A percentile compares a stretch with the other conserved stretches of the same genome.
Evolutionary conservation across 768 basidiomycete species (phyloP).

Genomic region (Hygrophoropsis aurantiaca): DNA sequence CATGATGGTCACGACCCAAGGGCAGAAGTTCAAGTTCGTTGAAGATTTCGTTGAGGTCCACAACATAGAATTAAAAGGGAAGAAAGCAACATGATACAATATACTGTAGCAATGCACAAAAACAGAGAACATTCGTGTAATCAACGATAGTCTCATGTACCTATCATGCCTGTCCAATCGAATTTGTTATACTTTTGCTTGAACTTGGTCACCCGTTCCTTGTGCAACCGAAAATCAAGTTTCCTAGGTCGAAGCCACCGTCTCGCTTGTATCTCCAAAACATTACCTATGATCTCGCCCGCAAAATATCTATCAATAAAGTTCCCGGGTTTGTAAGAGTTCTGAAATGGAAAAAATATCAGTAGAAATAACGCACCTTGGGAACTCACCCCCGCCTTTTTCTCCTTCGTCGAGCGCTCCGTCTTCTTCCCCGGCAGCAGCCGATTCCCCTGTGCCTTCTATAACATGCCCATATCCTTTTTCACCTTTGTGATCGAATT

Average conservation of each 20-base stretch:
- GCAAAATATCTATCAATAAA: constrained; percentile 76
- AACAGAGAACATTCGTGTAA: no score
- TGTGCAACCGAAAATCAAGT: constrained; percentile 69
- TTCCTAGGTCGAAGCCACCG: constrained; percentile 80
- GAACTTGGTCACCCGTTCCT: constrained; percentile 66
- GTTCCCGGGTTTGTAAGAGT: neutral
- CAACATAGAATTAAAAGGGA: no score
- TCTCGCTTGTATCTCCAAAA: constrained; percentile 84
- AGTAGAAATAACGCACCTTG: constrained; percentile 52
- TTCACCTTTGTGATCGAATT: constrained; percentile 97
- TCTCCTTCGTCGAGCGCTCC: constrained; percentile 79
- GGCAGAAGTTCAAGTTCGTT: no score
- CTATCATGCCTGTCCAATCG: constrained; percentile 82
- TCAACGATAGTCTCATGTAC: constrained; percentile 19
- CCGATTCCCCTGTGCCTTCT: constrained; percentile 77
- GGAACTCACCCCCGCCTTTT: constrained; percentile 90
- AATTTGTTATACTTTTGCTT: constrained; percentile 74
- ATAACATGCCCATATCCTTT: constrained; percentile 98
- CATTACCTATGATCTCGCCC: constrained; percentile 89
- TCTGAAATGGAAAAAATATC: constrained; percentile 1
- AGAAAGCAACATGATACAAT: neutral
- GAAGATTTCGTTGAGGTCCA: no score
- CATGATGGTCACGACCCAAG: no score
- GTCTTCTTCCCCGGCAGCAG: constrained; percentile 59
- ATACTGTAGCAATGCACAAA: neutral